phyloP scores from a whole-genome alignment of 768 basidiomycete genomes.

The Fomitopsis pulvina region DNA sequence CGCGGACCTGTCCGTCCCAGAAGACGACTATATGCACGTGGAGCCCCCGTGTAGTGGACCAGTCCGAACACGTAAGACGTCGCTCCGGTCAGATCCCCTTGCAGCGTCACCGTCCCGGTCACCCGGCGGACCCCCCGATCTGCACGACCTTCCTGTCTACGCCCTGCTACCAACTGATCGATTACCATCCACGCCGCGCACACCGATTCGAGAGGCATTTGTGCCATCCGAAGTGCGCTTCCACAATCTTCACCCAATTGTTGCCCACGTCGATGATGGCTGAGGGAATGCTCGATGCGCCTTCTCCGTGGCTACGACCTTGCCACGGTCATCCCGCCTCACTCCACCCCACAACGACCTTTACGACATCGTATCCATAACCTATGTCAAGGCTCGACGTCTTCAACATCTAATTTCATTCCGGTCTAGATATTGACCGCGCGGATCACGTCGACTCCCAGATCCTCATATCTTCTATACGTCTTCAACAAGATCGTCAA shows the following conservation, averaged over 20 bases:
- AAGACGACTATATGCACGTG: conserved; percentile 18
- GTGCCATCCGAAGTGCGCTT: conserved; percentile 14
- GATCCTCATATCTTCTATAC: background rate
- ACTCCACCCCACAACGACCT: background rate
- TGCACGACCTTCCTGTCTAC: conserved; percentile 2
- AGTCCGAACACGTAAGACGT: conserved; percentile 51
- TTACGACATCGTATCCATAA: background rate
- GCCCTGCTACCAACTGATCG: background rate
- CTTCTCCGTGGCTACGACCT: background rate
- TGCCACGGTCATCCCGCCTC: background rate
- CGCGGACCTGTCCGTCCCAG: conserved; percentile 58
- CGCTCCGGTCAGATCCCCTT: conserved; percentile 44
- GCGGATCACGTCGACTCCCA: background rate
- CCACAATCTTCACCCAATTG: conserved; percentile 14
- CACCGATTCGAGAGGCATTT: conserved; percentile 6
- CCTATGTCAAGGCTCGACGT: background rate
- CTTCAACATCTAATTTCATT: background rate
- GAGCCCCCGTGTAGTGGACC: conserved; percentile 37
- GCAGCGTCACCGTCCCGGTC: conserved; percentile 10
- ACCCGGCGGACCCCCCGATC: background rate
- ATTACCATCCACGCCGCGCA: conserved; percentile 8
- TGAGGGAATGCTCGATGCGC: conserved; percentile 3
- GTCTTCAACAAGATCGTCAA: background rate
- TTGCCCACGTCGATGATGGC: conserved; percentile 9
- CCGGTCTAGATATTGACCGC: background rate